A percentile compares a stretch with the other conserved stretches of the same genome.
Conservation (phyloP, 768 basidiomycete species). For the Rhizopogon rudus region DNA sequence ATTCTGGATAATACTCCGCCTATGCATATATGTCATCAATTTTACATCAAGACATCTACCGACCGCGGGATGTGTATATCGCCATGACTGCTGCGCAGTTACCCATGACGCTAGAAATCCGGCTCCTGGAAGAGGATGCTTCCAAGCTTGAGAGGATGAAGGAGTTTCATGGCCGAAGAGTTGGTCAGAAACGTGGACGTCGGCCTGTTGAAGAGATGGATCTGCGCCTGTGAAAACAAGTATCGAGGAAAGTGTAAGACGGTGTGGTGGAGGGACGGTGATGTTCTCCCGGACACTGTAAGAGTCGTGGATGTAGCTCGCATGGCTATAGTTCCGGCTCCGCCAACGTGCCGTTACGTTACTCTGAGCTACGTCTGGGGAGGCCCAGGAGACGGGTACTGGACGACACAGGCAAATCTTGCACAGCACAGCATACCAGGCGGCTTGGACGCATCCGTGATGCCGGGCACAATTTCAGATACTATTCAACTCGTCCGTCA, state of each 20-base stretch:
- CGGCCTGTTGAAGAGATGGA: slow-evolving; percentile 1
- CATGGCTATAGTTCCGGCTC: background rate
- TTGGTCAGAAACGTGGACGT: background rate
- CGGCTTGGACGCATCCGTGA: background rate
- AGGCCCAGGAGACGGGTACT: background rate
- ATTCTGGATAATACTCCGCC: too few species aligned
- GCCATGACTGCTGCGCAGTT: too few species aligned
- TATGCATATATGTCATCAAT: too few species aligned
- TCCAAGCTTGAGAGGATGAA: background rate
- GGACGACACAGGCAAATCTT: slow-evolving; percentile 1
- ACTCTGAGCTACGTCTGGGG: slow-evolving; percentile 4
- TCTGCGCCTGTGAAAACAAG: background rate
- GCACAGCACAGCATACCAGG: background rate
- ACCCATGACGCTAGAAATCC: background rate
- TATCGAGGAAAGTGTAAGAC: background rate
- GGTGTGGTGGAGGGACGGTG: background rate
- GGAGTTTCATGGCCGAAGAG: background rate
- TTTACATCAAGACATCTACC: too few species aligned
- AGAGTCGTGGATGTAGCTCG: background rate
- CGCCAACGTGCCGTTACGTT: background rate
- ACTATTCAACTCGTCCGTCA: background rate
- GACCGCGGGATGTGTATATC: too few species aligned
- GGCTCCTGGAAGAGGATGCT: background rate
- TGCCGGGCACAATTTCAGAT: slow-evolving; percentile 1
- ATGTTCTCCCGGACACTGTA: background rate